phyloP scores from a whole-genome alignment of 768 basidiomycete species.

The Kwoniella dendrophila region DNA sequence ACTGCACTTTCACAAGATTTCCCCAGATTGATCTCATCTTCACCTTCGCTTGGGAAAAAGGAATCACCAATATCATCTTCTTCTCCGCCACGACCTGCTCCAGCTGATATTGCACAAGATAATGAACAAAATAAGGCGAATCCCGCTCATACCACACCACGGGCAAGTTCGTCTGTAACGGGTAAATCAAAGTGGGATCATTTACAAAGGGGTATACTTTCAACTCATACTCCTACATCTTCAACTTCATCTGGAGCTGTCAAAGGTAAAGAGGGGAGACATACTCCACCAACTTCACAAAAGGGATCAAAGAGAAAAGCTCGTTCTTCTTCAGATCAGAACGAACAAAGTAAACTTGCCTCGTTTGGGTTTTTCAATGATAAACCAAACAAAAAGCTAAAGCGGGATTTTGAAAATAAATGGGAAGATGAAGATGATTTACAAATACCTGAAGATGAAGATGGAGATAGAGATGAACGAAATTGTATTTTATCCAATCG shows the following conservation, averaged over 20 bases:
- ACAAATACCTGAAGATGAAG: conserved; percentile 15
- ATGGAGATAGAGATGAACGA: background rate
- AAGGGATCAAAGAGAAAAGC: conserved; percentile 18
- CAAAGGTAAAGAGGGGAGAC: background rate
- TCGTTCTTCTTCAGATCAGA: background rate
- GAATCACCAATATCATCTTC: background rate
- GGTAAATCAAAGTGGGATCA: conserved; percentile 14
- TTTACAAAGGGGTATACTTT: conserved; percentile 8
- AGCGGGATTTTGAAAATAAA: conserved; percentile 24
- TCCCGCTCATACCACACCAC: background rate
- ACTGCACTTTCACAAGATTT: conserved; percentile 21
- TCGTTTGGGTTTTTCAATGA: conserved; percentile 42
- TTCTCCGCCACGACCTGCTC: background rate
- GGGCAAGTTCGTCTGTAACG: background rate
- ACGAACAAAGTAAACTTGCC: conserved; percentile 34
- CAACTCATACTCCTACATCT: background rate
- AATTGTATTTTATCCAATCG: background rate
- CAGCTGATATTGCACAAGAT: too few species aligned
- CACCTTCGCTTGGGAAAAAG: background rate
- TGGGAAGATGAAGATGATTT: conserved; percentile 44
- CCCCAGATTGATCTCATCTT: conserved; percentile 14
- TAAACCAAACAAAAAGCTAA: conserved; percentile 2
- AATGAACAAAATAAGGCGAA: background rate
- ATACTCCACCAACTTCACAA: background rate
- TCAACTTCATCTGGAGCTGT: background rate